Percentiles rank a stretch among this genome's conserved stretches.
Conservation (phyloP, 192 early-diverging fungal species). For the Umbelopsis sp. region DNA sequence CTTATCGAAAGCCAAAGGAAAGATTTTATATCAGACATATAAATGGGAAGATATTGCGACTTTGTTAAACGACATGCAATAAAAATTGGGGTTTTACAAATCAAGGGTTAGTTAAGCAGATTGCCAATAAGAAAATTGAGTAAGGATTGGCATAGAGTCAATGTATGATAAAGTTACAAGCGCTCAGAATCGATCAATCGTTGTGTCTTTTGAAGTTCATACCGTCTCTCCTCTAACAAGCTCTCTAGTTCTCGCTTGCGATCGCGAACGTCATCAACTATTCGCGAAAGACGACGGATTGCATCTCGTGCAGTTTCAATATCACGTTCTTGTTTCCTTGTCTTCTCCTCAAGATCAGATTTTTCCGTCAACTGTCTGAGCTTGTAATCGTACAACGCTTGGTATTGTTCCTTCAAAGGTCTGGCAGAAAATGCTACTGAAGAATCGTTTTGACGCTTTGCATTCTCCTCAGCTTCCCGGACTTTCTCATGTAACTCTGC, state of each 20-base stretch:
- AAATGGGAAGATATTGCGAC: conserved; percentile 2
- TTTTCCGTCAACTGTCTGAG: conserved; percentile 50
- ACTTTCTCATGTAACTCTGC: conserved; percentile 50
- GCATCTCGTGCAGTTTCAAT: conserved; percentile 52
- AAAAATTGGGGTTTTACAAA: neutral
- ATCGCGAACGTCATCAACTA: conserved; percentile 51
- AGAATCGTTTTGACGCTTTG: conserved; percentile 25
- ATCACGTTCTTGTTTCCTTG: conserved; percentile 52
- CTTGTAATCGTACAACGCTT: conserved; percentile 57
- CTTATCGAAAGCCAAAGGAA: neutral
- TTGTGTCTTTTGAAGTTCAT: conserved; percentile 50
- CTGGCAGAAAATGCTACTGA: conserved; percentile 33
- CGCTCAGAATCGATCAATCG: conserved; percentile 37
- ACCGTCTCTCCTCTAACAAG: conserved; percentile 47
- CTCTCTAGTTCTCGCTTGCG: conserved; percentile 52
- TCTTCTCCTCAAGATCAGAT: conserved; percentile 48
- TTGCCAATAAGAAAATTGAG: too few relatives aligned
- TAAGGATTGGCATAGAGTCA: too few relatives aligned
- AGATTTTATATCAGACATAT: neutral
- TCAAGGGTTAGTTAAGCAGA: neutral
- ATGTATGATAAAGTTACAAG: neutral
- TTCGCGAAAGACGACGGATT: conserved; percentile 46
- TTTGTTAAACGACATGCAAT: neutral
- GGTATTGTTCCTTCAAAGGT: conserved; percentile 45
- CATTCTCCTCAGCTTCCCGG: conserved; percentile 47